Conservation (phyloP, 345 rosid genomes). For the Eutrema japonicum region DNA sequence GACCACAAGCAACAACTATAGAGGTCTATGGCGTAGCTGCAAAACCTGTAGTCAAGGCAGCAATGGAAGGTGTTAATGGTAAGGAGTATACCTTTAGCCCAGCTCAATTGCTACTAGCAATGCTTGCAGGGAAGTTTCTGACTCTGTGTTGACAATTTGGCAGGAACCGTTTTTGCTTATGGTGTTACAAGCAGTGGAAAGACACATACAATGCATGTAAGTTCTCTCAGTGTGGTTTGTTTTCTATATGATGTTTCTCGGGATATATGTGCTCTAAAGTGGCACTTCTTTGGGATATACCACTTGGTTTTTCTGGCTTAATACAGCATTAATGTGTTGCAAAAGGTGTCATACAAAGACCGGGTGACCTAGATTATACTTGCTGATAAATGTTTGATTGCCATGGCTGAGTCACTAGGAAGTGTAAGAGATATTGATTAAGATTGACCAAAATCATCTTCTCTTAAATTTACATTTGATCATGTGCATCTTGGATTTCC, state of each 20-base stretch:
- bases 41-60: conserved; percentile 92
- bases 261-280: neutral
- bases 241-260: conserved; percentile 1
- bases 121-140: conserved; percentile 13
- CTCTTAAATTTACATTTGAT: neutral
- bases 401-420: conserved; percentile 3
- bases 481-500: conserved; percentile 16
- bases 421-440: neutral
- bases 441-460: conserved; percentile 3
- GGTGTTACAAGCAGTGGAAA: conserved; percentile 99
- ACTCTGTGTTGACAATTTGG: conserved; percentile 10
- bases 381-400: conserved; percentile 26
- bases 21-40: conserved; percentile 96
- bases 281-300: neutral
- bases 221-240: conserved; percentile 24
- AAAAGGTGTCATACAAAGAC: neutral
- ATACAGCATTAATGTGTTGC: neutral
- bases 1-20: conserved; percentile 71
- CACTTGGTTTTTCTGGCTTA: conserved; percentile 20
- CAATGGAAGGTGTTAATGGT: conserved; percentile 99
- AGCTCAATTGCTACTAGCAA: conserved; percentile 7
- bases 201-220: conserved; percentile 99
- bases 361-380: neutral
- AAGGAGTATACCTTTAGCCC: conserved; percentile 26
- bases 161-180: conserved; percentile 99